These are phyloP conservation scores for Penicillium coffeae DNA, from an alignment of 495 filamentous ascomycete species.

Conservation along the genomic window DNA sequence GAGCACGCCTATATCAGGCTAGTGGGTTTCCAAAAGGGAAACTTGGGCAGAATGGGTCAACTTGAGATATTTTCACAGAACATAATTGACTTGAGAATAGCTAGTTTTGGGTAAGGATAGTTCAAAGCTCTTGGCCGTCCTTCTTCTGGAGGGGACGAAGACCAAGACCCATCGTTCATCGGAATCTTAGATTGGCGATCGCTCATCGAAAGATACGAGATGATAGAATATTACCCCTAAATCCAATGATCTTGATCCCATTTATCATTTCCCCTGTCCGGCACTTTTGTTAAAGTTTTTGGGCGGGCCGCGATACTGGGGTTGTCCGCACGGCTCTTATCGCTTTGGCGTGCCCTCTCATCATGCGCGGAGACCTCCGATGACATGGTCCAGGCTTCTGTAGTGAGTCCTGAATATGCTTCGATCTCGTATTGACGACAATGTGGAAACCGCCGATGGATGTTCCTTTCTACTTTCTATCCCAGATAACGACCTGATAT, in stretches of 20 bases:
- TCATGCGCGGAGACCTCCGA: slow-evolving; percentile 16
- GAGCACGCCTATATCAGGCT: no score
- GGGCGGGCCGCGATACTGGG: not conserved
- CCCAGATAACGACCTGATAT: slow-evolving; percentile 7
- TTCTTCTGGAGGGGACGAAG: no score
- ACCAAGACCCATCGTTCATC: not conserved
- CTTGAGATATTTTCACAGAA: no score
- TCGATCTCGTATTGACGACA: slow-evolving; percentile 1
- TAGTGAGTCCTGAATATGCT: not conserved
- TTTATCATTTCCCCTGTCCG: not conserved
- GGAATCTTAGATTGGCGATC: not conserved
- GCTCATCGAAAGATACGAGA: not conserved
- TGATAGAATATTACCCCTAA: not conserved
- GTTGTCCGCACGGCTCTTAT: not conserved
- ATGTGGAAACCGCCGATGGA: slow-evolving; percentile 17
- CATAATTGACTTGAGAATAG: no score
- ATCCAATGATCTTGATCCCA: not conserved
- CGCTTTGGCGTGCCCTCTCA: not conserved
- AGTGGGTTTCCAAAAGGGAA: no score
- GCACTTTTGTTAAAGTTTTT: not conserved
- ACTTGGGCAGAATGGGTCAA: no score
- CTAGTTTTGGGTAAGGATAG: no score
- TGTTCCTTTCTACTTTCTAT: not conserved
- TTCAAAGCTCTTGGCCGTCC: no score
- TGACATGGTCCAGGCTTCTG: slow-evolving; percentile 4